Evolutionary conservation across 495 filamentous ascomycete genomes (phyloP), one percentile per base, ranked within the genome.

Genomic region (Aspergillus indologenus): DNA sequence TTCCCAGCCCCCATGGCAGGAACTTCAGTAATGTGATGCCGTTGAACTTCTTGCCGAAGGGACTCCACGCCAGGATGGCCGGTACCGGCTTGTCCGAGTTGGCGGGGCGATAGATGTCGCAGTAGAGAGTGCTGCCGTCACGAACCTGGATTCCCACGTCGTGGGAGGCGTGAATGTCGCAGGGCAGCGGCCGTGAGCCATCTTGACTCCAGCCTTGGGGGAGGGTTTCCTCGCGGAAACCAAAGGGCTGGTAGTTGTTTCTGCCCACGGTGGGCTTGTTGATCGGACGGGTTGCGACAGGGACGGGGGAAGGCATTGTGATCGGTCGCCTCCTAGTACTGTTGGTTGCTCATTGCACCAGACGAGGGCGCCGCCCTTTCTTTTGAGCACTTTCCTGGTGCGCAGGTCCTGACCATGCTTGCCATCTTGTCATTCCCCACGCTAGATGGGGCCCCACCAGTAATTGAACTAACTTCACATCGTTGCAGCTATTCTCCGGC

Each of bases 31-130:
- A 65, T 19, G 62, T 60, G 9, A 71, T 53, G 11, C 65, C 63
- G 53, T 63, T 67, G 53, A 69, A 67, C 31, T 67, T 71, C 49
- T 79, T 79, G 0, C 74, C 75, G 47, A 70, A 78, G 40, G 68
- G 66, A 9, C 66, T 71, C 70, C 69, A 74, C 46, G 61, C 59
- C 4, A 79, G 31, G 20, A 78, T 61, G 3, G 72, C 75, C 2
- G 75, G 73, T 5, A 75, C 66, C 3, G 61, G 52, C 15, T 61
- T 47, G 5, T 54, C 51, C 7, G 57, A 18, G 45, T 65, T 53
- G 5, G 62, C 54, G 12, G 74, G 74, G 45, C 71, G 63, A 47
- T 71, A 78, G 2, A 76, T 63, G 45, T 78, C 74, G 11, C 61
- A 67, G 47, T 72, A 72, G 7, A 76, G 60, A 0, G 61, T 63